These are phyloP conservation scores for Rhizopus arrhizus DNA, from an alignment of 371 early-diverging fungal genomes.

Conservation along the genomic window DNA sequence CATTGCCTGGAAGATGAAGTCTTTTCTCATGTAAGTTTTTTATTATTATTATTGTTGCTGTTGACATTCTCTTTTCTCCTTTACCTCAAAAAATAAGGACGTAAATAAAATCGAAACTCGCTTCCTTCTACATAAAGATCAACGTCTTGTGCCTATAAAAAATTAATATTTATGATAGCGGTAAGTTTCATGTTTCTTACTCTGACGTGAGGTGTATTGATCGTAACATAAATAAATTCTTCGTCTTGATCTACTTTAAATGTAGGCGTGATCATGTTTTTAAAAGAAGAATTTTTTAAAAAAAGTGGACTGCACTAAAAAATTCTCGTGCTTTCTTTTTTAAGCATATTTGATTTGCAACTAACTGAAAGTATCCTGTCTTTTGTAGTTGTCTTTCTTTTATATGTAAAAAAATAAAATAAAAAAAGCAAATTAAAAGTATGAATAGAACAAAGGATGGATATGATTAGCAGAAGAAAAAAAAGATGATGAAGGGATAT, in stretches of 20 bases:
- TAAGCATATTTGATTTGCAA: not conserved
- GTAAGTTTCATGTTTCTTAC: constrained; percentile 37
- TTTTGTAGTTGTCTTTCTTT: too few relatives aligned
- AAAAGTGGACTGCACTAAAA: too few relatives aligned
- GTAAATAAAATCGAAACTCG: constrained; percentile 78
- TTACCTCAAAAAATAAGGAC: constrained; percentile 85
- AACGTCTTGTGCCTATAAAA: constrained; percentile 74
- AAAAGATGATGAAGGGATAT: too few relatives aligned
- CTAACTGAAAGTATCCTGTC: too few relatives aligned
- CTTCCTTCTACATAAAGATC: constrained; percentile 75
- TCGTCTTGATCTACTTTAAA: constrained; percentile 84
- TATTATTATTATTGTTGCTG: constrained; percentile 10
- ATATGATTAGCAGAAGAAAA: too few relatives aligned
- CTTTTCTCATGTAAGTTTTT: constrained; percentile 49
- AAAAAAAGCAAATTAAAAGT: too few relatives aligned
- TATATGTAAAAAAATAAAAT: too few relatives aligned
- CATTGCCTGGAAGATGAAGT: constrained; percentile 78
- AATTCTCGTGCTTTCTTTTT: not conserved
- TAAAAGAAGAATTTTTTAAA: not conserved
- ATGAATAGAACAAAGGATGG: too few relatives aligned
- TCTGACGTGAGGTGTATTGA: constrained; percentile 85
- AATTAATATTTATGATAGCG: not conserved
- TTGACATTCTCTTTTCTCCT: too few relatives aligned
- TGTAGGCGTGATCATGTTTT: constrained; percentile 87
- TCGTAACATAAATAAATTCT: constrained; percentile 67